Percentiles rank a stretch among this genome's conserved stretches.
Evolutionary conservation across 306 rosid genomes (phyloP).

Genomic region (Hippophae gyantsensis): DNA sequence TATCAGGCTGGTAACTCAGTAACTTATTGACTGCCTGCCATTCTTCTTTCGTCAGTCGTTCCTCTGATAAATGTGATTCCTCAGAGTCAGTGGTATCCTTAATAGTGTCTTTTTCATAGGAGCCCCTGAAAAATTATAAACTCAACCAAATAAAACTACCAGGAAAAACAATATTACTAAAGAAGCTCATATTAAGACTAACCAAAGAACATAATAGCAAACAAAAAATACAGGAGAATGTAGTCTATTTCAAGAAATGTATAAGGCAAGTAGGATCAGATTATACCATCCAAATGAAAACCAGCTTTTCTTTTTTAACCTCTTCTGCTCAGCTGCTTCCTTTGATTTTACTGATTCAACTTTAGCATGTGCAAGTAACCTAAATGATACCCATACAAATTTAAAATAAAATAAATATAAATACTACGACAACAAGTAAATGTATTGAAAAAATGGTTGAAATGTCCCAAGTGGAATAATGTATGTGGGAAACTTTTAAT

Average conservation of each 20-base stretch:
- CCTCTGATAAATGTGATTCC: conserved; percentile 47
- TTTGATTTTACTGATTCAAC: conserved; percentile 81
- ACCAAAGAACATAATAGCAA: conserved; percentile 10
- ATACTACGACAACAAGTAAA: neutral
- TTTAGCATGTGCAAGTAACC: conserved; percentile 97
- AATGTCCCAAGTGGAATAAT: neutral
- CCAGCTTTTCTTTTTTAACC: conserved; percentile 66
- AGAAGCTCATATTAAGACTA: neutral
- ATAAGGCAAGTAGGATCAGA: conserved; percentile 7
- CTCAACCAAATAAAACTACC: conserved; percentile 6
- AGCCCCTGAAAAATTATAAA: conserved; percentile 34
- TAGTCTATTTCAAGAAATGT: conserved; percentile 9
- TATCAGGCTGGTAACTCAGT: conserved; percentile 76
- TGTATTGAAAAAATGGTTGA: neutral
- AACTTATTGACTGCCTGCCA: conserved; percentile 92
- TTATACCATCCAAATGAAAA: conserved; percentile 76
- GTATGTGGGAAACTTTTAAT: neutral
- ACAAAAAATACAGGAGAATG: conserved; percentile 6
- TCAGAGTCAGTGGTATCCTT: conserved; percentile 46
- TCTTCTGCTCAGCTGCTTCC: conserved; percentile 84
- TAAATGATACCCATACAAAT: conserved; percentile 17
- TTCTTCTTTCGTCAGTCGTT: conserved; percentile 77
- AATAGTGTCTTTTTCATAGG: conserved; percentile 34
- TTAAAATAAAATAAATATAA: conserved; percentile 5
- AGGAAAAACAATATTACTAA: conserved; percentile 5